Conservation (phyloP, 345 rosid species). For the Populus simonii region DNA sequence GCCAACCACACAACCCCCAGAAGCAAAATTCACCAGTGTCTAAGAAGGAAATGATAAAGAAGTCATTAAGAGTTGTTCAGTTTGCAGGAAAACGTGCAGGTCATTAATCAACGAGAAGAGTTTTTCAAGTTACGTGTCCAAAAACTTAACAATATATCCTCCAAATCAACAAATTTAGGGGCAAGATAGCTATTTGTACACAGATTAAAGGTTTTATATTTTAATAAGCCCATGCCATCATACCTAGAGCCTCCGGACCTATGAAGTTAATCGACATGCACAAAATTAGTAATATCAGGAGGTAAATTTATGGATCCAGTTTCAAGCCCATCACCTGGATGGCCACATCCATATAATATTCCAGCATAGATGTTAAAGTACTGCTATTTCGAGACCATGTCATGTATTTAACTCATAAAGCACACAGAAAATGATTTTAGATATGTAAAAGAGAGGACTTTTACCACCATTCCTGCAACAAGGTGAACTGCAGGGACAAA, state of each 20-base stretch:
- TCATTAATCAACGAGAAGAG: not conserved
- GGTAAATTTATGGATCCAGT: not conserved
- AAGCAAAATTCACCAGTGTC: conserved; percentile 83
- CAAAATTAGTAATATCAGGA: not conserved
- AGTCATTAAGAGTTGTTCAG: conserved; percentile 6
- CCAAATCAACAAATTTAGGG: not conserved
- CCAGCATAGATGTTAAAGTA: not conserved
- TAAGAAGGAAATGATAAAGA: conserved; percentile 17
- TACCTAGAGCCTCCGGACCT: not conserved
- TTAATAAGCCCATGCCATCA: not conserved
- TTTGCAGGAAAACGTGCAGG: not conserved
- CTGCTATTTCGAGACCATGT: not conserved
- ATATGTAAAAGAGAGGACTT: not conserved
- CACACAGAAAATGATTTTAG: not conserved
- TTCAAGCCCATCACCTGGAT: not conserved
- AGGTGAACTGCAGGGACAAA: conserved; percentile 84
- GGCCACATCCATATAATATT: not conserved
- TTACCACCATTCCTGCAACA: conserved; percentile 84
- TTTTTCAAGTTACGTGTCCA: not conserved
- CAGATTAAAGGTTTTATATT: not conserved
- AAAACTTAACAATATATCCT: not conserved
- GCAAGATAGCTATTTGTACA: not conserved
- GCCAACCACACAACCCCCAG: conserved; percentile 73
- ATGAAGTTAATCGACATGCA: not conserved
- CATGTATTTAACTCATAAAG: not conserved